A percentile compares a stretch with the other conserved stretches of the same genome.
Evolutionary conservation across 2,329 filamentous ascomycete genomes (phyloP).

Genomic region (Akanthomyces dipterigenus): DNA sequence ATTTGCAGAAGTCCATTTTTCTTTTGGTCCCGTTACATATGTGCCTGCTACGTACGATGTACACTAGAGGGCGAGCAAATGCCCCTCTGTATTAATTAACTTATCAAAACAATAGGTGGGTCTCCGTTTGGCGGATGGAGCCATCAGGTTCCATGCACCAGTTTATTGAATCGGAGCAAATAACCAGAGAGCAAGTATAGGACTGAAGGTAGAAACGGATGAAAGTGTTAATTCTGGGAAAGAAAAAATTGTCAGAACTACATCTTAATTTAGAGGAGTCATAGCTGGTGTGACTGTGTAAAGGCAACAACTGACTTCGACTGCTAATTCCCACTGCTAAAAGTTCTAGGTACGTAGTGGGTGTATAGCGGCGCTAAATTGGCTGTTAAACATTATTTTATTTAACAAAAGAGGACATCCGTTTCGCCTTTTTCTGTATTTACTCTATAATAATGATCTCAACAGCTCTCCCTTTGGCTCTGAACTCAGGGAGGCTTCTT

Average conservation of each 20-base stretch:
- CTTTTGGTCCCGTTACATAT: too few species aligned
- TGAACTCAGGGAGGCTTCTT: too few species aligned
- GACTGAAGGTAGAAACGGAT: background rate
- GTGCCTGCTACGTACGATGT: too few species aligned
- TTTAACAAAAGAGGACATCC: too few species aligned
- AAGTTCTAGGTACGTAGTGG: too few species aligned
- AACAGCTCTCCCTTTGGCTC: too few species aligned
- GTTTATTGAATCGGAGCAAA: background rate
- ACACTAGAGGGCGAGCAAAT: background rate
- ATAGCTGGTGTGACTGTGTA: background rate
- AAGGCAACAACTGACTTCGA: background rate
- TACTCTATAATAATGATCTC: too few species aligned
- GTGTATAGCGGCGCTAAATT: too few species aligned
- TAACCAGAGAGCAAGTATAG: too few species aligned
- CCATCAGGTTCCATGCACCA: background rate
- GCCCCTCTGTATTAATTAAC: background rate
- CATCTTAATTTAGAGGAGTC: background rate
- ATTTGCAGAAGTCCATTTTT: too few species aligned
- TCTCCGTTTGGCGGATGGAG: background rate
- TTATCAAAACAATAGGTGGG: background rate
- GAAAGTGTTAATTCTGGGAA: background rate
- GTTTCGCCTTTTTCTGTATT: background rate
- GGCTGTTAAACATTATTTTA: too few species aligned
- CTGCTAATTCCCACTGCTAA: background rate
- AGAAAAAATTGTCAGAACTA: background rate